Base-by-base conservation (phyloP, 345 rosid genomes). In the Salix dunnii region DNA sequence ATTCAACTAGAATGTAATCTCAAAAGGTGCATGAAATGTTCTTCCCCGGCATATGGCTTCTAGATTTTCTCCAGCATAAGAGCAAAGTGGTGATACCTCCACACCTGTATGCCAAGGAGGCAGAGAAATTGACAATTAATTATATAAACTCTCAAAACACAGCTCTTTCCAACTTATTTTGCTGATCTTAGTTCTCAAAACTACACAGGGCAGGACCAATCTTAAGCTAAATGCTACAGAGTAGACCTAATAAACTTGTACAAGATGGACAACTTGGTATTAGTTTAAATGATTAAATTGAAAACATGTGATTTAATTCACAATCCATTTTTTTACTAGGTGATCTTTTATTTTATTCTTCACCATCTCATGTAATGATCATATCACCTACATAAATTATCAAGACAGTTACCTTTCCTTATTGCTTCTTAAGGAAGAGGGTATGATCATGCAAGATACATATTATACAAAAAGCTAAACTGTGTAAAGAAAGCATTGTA, bases 21-120 rank as follows among this genome's bases (percentile, higher is more conserved):
- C 99, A 84, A 97, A 94, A 70, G 99, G 99, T 4, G 97, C 97
- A 70, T 94, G 99, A 79, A 96, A 94, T 73, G 97, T 94, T 87
- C 98, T 91, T 87, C 99, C 99, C 5, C 98, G 92, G 85, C 97
- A 96, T 53, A 96, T 89, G 16, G 95, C 91, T 87, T 94, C 98
- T 21, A 94, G 90, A 84, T 92, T 96, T 86, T 96, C 99, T 68
- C 99, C 98, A 0, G 91, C 89, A 30, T 90, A 96, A 18, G 99
- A 92, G 85, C 96, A 91, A 67, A 90, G 89, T 0, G 98, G 99
- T 9, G 98, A 93, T 42, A 95, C 99, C 85, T 93, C 99, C 83
- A 96, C 99, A 68, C 99, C 99, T 96, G 86, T 55, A 36, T 12
- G 60, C 43, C 72, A 67, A 75, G 23, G 8, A 73, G 12, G 38